Conservation (phyloP, 164 flowering plant genomes). For the Annona cherimola region DNA sequence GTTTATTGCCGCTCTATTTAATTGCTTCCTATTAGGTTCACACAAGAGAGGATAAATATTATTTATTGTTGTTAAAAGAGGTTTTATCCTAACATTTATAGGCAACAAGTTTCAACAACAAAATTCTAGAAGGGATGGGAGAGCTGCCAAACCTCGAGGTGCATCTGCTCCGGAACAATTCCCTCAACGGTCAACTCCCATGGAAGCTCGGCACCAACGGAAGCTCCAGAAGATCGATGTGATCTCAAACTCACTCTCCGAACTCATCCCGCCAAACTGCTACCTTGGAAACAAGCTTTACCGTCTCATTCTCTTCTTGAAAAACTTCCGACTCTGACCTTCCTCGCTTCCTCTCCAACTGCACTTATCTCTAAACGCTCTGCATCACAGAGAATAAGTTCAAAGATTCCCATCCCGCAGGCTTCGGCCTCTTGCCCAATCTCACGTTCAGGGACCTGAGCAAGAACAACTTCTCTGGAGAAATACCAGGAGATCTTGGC, state of each 20-base stretch:
- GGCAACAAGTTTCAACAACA: no score
- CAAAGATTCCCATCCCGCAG: slow-evolving; percentile 62
- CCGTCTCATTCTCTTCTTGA: slow-evolving; percentile 70
- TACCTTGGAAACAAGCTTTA: slow-evolving; percentile 56
- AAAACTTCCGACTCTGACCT: slow-evolving; percentile 40
- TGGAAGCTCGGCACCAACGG: slow-evolving; percentile 53
- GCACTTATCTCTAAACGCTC: slow-evolving; percentile 53
- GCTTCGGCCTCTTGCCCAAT: slow-evolving; percentile 54
- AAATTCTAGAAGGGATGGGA: slow-evolving; percentile 58
- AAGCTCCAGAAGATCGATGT: slow-evolving; percentile 59
- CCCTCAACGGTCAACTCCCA: slow-evolving; percentile 59
- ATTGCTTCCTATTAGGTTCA: no score
- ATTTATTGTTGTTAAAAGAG: no score
- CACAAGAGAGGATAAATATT: no score
- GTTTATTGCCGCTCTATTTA: no score
- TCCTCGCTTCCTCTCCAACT: slow-evolving; percentile 48
- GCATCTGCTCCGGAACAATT: slow-evolving; percentile 69
- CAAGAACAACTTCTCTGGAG: slow-evolving; percentile 57
- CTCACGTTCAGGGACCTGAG: slow-evolving; percentile 67
- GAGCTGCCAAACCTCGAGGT: slow-evolving; percentile 59
- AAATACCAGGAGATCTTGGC: slow-evolving; percentile 62
- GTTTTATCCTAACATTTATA: no score
- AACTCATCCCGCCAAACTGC: slow-evolving; percentile 61
- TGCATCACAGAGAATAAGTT: slow-evolving; percentile 56
- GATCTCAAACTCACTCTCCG: slow-evolving; percentile 62